Evolutionary conservation across 371 early-diverging fungal species (phyloP), one percentile per base, ranked within the genome.

Genomic region (Actinomortierella ambigua): DNA sequence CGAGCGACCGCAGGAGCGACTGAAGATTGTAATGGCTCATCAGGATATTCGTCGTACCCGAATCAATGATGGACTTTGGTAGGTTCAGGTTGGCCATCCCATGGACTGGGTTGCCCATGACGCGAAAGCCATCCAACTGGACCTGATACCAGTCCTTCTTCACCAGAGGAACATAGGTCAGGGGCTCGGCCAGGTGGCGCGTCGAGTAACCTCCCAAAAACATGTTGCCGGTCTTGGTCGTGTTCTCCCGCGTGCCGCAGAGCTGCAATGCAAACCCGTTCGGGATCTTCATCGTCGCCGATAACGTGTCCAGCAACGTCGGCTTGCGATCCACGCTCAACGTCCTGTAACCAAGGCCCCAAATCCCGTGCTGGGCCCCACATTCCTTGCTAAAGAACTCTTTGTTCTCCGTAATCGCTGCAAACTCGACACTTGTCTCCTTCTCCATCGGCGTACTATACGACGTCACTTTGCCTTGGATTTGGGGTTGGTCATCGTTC

Each of bases 61-160:
- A 75, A 18, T 79, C 80, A 5, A 79, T 63, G 43, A 79, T 79
- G 5, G 77, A 58, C 53, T 76, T 65, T 13, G 77, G 80, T 15
- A 57, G 3, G 52, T 77, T 77, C 39, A 77, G 40, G 49, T 77
- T 59, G 42, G 63, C 56, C 60, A 68, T 63, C 26, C 76, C 70
- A 7, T 44, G 53, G 9, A 79, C 60, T 0, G 44, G 46, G 3
- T 56, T 49, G 0, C 65, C 73, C 65, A 76, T 77, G 18, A 79
- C 69, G 11, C 61, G 53, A 56, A 79, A 79, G 14, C 68, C 73
- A 57, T 79, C 76, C 11, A 79, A 53, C 13, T 43, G 61, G 13
- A 79, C 77, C 51, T 77, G 76, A 41, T 77, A 79, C 61, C 77
- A 76, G 28, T 67, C 69, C 52, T 64, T 60, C 23, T 62, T 71